These are phyloP conservation scores for Boletellus emodensis DNA, from an alignment of 768 basidiomycete genomes.

Conservation along the genomic window DNA sequence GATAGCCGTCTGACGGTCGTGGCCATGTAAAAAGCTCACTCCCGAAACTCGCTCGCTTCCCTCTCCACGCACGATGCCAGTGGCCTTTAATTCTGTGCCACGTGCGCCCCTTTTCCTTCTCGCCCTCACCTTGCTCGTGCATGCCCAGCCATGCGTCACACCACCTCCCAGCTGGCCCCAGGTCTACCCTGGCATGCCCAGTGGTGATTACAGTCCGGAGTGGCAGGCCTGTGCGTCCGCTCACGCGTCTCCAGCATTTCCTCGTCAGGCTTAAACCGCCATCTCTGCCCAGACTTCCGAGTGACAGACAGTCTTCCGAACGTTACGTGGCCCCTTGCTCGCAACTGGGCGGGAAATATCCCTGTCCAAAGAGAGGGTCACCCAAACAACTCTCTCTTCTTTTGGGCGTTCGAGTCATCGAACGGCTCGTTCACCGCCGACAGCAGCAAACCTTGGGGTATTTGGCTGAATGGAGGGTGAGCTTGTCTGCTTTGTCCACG, in stretches of 20 bases:
- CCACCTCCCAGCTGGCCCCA: constrained; percentile 37
- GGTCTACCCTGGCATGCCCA: constrained; percentile 41
- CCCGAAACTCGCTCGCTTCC: constrained; percentile 8
- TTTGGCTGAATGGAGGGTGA: constrained; percentile 74
- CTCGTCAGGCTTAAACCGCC: not conserved
- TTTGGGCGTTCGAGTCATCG: constrained; percentile 57
- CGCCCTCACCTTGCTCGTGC: constrained; percentile 3
- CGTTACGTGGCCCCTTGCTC: constrained; percentile 49
- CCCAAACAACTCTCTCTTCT: constrained; percentile 65
- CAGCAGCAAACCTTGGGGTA: constrained; percentile 58
- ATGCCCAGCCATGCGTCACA: constrained; percentile 20
- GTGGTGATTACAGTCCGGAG: constrained; percentile 45
- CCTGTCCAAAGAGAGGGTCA: constrained; percentile 55
- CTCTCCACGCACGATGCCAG: constrained; percentile 14
- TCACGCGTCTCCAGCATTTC: not conserved
- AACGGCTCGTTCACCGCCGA: constrained; percentile 50
- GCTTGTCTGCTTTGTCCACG: constrained; percentile 9
- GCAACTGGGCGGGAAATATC: constrained; percentile 63
- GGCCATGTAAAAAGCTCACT: not conserved
- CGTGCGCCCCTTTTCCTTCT: constrained; percentile 5
- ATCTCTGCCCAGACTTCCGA: constrained; percentile 47
- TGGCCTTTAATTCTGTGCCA: constrained; percentile 4
- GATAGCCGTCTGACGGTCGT: no score
- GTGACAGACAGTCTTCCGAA: constrained; percentile 57
- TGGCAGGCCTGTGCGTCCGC: constrained; percentile 60